These are phyloP conservation scores for Taiozyma sp. DNA, from an alignment of 1,139 yeast species.

Conservation along the genomic window DNA sequence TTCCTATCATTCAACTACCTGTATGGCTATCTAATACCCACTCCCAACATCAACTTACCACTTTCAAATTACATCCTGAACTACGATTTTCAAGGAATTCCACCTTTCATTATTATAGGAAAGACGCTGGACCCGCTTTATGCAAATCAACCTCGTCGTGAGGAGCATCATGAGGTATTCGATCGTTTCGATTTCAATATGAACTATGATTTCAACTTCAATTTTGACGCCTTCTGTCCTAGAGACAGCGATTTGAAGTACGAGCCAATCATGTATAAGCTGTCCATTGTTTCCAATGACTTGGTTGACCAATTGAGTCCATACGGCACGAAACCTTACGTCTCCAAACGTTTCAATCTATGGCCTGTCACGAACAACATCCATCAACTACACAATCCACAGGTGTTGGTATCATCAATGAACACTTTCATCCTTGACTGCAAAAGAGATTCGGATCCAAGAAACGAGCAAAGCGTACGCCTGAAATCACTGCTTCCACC, in stretches of 20 bases:
- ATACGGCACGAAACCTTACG: constrained; percentile 10
- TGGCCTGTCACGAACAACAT: constrained; percentile 23
- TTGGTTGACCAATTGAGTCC: constrained; percentile 15
- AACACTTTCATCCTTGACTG: constrained; percentile 19
- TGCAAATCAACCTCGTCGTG: constrained; percentile 12
- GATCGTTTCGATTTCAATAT: constrained; percentile 9
- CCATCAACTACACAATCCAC: constrained; percentile 15
- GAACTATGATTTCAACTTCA: constrained; percentile 16
- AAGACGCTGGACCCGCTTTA: constrained; percentile 13
- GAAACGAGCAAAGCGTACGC: not conserved
- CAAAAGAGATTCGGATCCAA: not conserved
- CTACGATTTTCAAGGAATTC: constrained; percentile 24
- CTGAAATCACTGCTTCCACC: constrained; percentile 19
- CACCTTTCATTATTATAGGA: constrained; percentile 27
- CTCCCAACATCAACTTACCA: constrained; percentile 28
- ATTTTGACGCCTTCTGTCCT: constrained; percentile 18
- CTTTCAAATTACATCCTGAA: constrained; percentile 25
- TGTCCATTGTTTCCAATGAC: constrained; percentile 14
- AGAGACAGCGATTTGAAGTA: constrained; percentile 1
- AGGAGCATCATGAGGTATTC: constrained; percentile 8
- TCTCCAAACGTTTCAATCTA: constrained; percentile 10
- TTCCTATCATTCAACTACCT: constrained; percentile 34
- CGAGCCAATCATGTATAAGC: constrained; percentile 18
- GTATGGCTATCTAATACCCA: constrained; percentile 34
- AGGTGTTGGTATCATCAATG: constrained; percentile 16